Evolutionary conservation across 1,284 basidiomycete species (phyloP).

Genomic region (Anthracocystis walkeri): DNA sequence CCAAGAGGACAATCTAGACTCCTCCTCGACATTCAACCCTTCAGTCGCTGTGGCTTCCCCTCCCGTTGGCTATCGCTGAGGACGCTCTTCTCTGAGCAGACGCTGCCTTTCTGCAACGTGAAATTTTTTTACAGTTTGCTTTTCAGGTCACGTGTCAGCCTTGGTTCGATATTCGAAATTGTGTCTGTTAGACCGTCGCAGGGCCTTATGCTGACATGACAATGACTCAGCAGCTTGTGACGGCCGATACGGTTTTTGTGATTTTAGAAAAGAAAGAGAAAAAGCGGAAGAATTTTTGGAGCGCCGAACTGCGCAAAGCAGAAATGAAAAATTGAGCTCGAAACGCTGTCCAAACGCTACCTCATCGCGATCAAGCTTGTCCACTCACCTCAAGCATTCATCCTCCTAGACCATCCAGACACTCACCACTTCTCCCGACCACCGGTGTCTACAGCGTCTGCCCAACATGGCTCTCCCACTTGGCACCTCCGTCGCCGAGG

Average conservation of each 20-base stretch:
- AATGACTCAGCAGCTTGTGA: slow-evolving; percentile 5
- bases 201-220: neutral
- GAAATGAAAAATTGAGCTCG: slow-evolving; percentile 5
- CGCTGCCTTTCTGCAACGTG: neutral
- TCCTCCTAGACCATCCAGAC: neutral
- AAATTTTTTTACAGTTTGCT: slow-evolving; percentile 42
- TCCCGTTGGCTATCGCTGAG: neutral
- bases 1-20: neutral
- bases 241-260: slow-evolving; percentile 8
- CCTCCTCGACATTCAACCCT: too few species aligned
- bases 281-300: slow-evolving; percentile 13
- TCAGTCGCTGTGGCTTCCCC: neutral
- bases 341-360: slow-evolving; percentile 1
- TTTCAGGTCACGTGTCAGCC: slow-evolving; percentile 11
- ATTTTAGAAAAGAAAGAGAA: slow-evolving; percentile 6
- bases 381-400: slow-evolving; percentile 2
- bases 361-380: slow-evolving; percentile 20
- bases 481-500: slow-evolving; percentile 50
- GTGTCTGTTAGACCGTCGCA: neutral
- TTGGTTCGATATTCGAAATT: neutral
- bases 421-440: neutral
- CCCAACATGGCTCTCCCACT: slow-evolving; percentile 50
- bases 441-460: neutral
- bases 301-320: slow-evolving; percentile 17
- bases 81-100: neutral